Conservation (phyloP, 1,284 basidiomycete species). For the Anthracocystis setariae region DNA sequence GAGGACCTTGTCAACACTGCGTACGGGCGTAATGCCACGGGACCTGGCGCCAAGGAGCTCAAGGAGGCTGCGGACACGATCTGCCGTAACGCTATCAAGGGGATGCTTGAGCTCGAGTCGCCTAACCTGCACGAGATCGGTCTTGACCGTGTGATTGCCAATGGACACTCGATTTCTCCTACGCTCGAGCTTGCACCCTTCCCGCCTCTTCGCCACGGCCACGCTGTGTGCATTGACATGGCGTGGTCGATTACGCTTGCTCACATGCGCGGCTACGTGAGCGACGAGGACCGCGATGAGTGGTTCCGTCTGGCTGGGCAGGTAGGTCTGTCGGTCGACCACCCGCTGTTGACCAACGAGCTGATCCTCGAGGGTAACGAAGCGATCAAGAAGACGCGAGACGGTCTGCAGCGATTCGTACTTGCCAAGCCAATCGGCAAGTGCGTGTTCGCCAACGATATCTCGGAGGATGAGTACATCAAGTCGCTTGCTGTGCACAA, state of each 20-base stretch:
- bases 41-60: constrained; percentile 67
- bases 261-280: constrained; percentile 68
- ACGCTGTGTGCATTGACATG: constrained; percentile 70
- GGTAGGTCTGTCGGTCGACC: constrained; percentile 70
- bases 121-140: constrained; percentile 71
- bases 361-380: constrained; percentile 68
- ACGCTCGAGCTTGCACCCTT: constrained; percentile 68
- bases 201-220: constrained; percentile 67
- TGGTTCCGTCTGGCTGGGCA: constrained; percentile 68
- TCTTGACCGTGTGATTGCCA: constrained; percentile 71
- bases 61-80: constrained; percentile 67
- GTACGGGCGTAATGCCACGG: constrained; percentile 68
- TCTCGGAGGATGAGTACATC: constrained; percentile 68
- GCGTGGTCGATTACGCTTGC: constrained; percentile 70
- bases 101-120: constrained; percentile 70
- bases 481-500: constrained; percentile 69
- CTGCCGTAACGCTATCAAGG: constrained; percentile 70
- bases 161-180: constrained; percentile 70
- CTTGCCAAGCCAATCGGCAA: constrained; percentile 69
- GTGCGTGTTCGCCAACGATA: constrained; percentile 70
- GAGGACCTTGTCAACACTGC: constrained; percentile 69
- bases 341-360: constrained; percentile 68
- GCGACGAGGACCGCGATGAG: constrained; percentile 69
- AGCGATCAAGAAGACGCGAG: constrained; percentile 70
- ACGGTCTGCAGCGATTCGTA: constrained; percentile 70